Evolutionary conservation across 805 yeast genomes (phyloP).

Genomic region (Candida berthetii): DNA sequence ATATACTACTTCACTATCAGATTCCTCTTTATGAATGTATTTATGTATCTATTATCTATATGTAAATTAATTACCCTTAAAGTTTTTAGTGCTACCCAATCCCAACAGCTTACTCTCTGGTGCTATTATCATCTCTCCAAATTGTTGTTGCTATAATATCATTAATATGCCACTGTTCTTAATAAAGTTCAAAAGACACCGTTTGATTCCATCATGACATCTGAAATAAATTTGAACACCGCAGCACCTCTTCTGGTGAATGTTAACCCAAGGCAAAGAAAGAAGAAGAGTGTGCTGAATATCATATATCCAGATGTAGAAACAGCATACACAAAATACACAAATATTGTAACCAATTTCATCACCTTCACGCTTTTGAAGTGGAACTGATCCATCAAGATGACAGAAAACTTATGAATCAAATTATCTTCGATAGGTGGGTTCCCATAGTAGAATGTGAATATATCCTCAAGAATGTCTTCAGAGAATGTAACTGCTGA

Average conservation of each 20-base stretch:
- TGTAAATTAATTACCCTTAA: too few relatives aligned
- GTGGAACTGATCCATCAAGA: constrained; percentile 3
- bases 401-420: constrained; percentile 7
- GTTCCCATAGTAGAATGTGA: neutral
- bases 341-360: constrained; percentile 3
- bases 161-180: too few relatives aligned
- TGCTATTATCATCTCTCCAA: too few relatives aligned
- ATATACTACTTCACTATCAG: too few relatives aligned
- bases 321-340: constrained; percentile 9
- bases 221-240: neutral
- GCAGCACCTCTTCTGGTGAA: neutral
- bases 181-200: neutral
- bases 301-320: constrained; percentile 10
- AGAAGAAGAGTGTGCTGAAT: constrained; percentile 9
- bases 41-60: too few relatives aligned
- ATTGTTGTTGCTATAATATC: too few relatives aligned
- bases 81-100: too few relatives aligned
- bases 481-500: constrained; percentile 11
- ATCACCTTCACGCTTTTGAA: neutral
- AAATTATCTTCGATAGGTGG: constrained; percentile 1
- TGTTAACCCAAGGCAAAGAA: constrained; percentile 9
- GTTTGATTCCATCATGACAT: neutral
- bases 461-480: constrained; percentile 11
- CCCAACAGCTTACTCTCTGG: too few relatives aligned
- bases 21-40: too few relatives aligned